Base-by-base conservation (phyloP, 1,284 basidiomycete species). In the Cryptococcus sp. region DNA sequence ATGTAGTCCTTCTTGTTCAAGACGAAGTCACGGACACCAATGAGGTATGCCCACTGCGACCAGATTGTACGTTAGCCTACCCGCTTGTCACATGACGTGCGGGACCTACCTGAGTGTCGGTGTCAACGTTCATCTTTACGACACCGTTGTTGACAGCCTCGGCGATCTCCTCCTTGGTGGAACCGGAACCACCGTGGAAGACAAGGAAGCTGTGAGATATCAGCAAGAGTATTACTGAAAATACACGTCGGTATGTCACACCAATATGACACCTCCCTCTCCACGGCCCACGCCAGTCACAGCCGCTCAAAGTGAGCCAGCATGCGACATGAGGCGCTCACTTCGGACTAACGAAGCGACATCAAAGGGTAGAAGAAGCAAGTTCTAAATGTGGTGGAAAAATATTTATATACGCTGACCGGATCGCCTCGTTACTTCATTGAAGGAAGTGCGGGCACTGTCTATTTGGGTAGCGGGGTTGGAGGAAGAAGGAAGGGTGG, bases 121-220 rank as follows among this genome's bases (percentile, higher is more conserved):
- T 93, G 80, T 93, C 92, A 61, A 94, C 90, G 81, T 94, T 94
- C 91, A 95, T 94, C 84, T 97, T 97, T 75, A 96, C 88, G 53
- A 95, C 95, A 78, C 96, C 95, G 80, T 95, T 86, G 62, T 81
- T 73, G 69, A 99, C 95, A 57, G 95, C 95, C 51, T 89, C 93
- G 73, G 83, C 83, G 82, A 99, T 99, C 83, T 99, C 96, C 59
- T 96, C 88, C 83, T 95, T 94, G 72, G 89, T 88, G 41, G 95
- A 98, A 59, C 96, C 96, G 57, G 95, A 98, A 70, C 96, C 96
- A 81, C 96, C 96, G 84, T 99, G 96, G 93, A 99, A 99, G 81
- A 99, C 96, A 63, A 99, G 90, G 87, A 89, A 98, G 71, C 90
- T 91, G 63, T 16, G 45, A n/a, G 20, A 20, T 25, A 31, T 51